phyloP scores from a whole-genome alignment of 1,139 yeast genomes.

The Blastobotrys illinoisensis region DNA sequence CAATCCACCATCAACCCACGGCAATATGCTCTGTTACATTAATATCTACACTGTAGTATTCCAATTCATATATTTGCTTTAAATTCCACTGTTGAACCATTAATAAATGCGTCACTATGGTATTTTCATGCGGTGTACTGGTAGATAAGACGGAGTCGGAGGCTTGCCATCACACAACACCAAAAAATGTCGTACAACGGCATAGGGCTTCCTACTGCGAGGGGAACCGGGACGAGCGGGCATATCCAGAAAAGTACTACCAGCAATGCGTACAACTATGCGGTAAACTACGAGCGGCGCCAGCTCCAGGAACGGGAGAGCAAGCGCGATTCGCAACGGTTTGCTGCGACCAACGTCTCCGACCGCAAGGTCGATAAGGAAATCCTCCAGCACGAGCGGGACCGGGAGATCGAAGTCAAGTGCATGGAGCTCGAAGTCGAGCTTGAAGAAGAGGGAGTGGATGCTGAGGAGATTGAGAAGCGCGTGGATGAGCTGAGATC shows the following conservation, averaged over 20 bases:
- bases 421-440: conserved; percentile 52
- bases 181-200: conserved; percentile 58
- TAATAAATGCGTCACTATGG: too few species aligned
- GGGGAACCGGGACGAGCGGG: conserved; percentile 75
- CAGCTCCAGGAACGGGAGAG: conserved; percentile 23
- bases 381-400: conserved; percentile 43
- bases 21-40: too few species aligned
- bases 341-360: conserved; percentile 20
- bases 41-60: too few species aligned
- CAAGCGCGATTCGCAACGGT: conserved; percentile 20
- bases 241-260: conserved; percentile 51
- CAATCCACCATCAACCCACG: too few species aligned
- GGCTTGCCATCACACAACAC: not conserved
- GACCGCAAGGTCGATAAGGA: conserved; percentile 34
- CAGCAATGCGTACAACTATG: conserved; percentile 29
- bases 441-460: conserved; percentile 47
- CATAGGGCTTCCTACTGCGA: conserved; percentile 56
- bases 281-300: conserved; percentile 34
- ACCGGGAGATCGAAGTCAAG: conserved; percentile 47
- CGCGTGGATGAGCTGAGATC: conserved; percentile 29
- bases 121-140: too few species aligned
- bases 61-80: too few species aligned
- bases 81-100: too few species aligned
- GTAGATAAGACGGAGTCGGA: too few species aligned
- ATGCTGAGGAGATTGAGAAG: conserved; percentile 31